Base-by-base conservation (phyloP, 2,329 filamentous ascomycete genomes). In the Arthrinium puccinioides region DNA sequence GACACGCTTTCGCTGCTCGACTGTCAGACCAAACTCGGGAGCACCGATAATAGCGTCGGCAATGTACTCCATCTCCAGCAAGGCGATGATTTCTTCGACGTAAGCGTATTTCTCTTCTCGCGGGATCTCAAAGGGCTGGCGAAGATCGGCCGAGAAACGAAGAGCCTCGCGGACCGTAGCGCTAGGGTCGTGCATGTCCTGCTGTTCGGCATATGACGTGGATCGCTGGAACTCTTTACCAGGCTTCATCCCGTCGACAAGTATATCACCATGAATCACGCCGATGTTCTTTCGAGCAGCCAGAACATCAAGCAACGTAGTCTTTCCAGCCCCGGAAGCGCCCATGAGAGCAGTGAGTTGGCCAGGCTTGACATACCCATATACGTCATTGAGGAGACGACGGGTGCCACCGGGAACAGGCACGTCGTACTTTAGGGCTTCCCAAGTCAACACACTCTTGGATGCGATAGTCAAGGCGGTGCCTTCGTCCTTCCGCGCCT, bases 271-370 rank as follows among this genome's bases (percentile, higher is more conserved):
- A 1, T 55, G 49, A 26, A 80, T 74, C 2, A 78, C 72, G 46
- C 76, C 76, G 38, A 79, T 76, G 46, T 75, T 79, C 61, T 78
- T 79, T 25, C 76, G 64, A 1, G 67, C 57, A 0, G 74, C 74
- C 24, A 94, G 65, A 1, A 90, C 84, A 50, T 94, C 85, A 3
- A 94, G 66, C 1, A 94, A 66, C 0, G 87, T 94, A 0, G 87
- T 92, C 63, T 94, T 94, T 33, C 87, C 87, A 5, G 87, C 87
- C n/a, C 84, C 84, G 5, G 83, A 87, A 6, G 82, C 80, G 26
- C 86, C 86, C 83, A 92, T 88, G 2, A 92, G 66, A 3, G 85
- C 84, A 4, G 84, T 89, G 9, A 90, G 69, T 49, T 82, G 76
- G 24, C 86, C 85, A 2, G 85, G 85, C 44, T 82, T 79, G 35